Evolutionary conservation across 331 rosid genomes (phyloP), one percentile per base, ranked within the genome.

Genomic region (Rhamnella rubrinervis): DNA sequence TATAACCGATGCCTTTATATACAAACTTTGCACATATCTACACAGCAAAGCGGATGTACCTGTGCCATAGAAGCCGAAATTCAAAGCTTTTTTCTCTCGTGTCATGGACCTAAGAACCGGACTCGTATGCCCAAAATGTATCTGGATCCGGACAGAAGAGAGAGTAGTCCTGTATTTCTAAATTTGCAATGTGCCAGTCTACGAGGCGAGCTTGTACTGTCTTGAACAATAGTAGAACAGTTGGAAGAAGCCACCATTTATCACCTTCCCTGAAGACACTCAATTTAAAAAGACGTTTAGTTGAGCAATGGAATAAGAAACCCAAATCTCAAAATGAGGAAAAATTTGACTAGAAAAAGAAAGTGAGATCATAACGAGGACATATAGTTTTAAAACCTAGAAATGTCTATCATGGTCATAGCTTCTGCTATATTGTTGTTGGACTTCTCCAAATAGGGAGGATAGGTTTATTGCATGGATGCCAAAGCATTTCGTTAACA

Each of bases 231-330:
- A 93, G 80, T 59, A 93, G 97, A 79, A 91, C 79, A 51, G 84
- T 78, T 19, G 98, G 98, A 70, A 93, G 78, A 77, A 93, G 88
- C 98, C 98, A 93, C 85, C 97, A 93, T 80, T 85, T 83, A 70
- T 91, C 97, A 49, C 81, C 90, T 57, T 93, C 97, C 91, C 98
- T 93, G 16, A 92, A 73, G 66, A 78, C 76, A 72, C 28, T 68
- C 20, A 78, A 62, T 65, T 66, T 20, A 63, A 47, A 58, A 65
- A 39, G 49, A 40, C 39, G 51, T 66, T 38, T 7, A 9, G 40
- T 40, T 26, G 38, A 23, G 61, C 56, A 66, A 5, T 38, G 26
- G 26, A 28, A 50, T 15, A 1, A 20, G 55, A 41, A 8, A 47
- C 41, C 17, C 26, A 55, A 63, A 23, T 40, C 55, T 62, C 21